Percentiles rank a stretch among this genome's conserved stretches.
Evolutionary conservation across 148 eudicot species (phyloP).

Genomic region (Cornus suecica): DNA sequence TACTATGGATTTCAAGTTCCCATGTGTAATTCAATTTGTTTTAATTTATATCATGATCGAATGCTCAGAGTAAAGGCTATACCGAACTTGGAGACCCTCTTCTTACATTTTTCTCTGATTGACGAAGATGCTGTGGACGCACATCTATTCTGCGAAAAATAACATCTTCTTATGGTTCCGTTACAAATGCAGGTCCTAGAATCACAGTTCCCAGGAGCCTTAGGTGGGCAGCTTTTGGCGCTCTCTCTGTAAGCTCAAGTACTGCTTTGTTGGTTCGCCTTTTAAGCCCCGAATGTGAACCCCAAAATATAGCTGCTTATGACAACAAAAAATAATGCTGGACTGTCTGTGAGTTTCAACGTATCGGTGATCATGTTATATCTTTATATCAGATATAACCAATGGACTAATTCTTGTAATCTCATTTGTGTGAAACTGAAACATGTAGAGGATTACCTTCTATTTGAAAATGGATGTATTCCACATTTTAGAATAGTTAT

Average conservation of each 20-base stretch:
- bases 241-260: constrained; percentile 54
- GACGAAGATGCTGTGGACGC: not conserved
- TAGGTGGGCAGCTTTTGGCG: constrained; percentile 94
- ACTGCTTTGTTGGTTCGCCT: constrained; percentile 79
- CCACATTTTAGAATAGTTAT: not conserved
- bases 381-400: not conserved
- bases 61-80: not conserved
- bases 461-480: not conserved
- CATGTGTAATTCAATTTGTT: not conserved
- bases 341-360: not conserved
- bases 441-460: not conserved
- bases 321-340: constrained; percentile 47
- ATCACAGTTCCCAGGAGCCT: constrained; percentile 75
- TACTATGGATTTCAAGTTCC: no score
- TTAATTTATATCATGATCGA: not conserved
- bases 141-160: not conserved
- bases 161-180: not conserved
- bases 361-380: not conserved
- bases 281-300: constrained; percentile 93
- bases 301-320: constrained; percentile 83
- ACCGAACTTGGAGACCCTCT: not conserved
- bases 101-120: not conserved
- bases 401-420: not conserved
- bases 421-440: not conserved
- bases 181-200: constrained; percentile 59